Percentiles rank a stretch among this genome's conserved stretches.
phyloP scores from a whole-genome alignment of 2,329 filamentous ascomycete species.

The Arthrinium phaeospermum region DNA sequence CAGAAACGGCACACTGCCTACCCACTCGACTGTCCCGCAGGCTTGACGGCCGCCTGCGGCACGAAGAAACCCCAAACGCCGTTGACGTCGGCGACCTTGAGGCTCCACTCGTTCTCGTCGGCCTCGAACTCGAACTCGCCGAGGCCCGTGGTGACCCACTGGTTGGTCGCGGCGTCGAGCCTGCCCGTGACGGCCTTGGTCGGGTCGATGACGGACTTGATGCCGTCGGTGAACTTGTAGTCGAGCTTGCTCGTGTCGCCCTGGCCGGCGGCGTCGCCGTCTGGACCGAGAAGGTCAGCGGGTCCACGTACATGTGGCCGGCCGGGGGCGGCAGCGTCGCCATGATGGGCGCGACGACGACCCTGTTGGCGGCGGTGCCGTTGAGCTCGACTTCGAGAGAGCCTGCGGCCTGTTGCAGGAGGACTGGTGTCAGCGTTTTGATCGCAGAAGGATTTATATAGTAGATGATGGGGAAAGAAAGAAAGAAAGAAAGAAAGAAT shows the following conservation, averaged over 20 bases:
- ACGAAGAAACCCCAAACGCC: conserved; percentile 27
- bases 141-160: conserved; percentile 24
- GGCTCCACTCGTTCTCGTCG: conserved; percentile 27
- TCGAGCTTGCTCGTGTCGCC: conserved; percentile 26
- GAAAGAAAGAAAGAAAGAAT: too few relatives aligned
- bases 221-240: conserved; percentile 26
- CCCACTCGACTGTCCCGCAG: not conserved
- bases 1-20: too few relatives aligned
- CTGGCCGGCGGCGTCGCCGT: conserved; percentile 18
- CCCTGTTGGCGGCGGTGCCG: conserved; percentile 23
- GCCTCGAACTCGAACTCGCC: conserved; percentile 29
- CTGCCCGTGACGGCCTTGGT: conserved; percentile 22
- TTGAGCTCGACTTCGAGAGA: conserved; percentile 26
- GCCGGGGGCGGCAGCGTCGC: conserved; percentile 21
- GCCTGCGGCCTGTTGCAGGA: conserved; percentile 20
- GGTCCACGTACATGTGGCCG: conserved; percentile 27
- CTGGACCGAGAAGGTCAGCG: conserved; percentile 23
- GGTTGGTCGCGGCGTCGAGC: conserved; percentile 24
- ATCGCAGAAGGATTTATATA: fast-evolving
- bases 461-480: too few relatives aligned
- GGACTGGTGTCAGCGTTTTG: not conserved
- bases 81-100: conserved; percentile 26
- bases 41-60: conserved; percentile 21
- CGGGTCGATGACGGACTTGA: conserved; percentile 23
- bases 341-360: conserved; percentile 24